These are phyloP conservation scores for Penicillium frequentans DNA, from an alignment of 2,329 filamentous ascomycete genomes.

Conservation along the genomic window DNA sequence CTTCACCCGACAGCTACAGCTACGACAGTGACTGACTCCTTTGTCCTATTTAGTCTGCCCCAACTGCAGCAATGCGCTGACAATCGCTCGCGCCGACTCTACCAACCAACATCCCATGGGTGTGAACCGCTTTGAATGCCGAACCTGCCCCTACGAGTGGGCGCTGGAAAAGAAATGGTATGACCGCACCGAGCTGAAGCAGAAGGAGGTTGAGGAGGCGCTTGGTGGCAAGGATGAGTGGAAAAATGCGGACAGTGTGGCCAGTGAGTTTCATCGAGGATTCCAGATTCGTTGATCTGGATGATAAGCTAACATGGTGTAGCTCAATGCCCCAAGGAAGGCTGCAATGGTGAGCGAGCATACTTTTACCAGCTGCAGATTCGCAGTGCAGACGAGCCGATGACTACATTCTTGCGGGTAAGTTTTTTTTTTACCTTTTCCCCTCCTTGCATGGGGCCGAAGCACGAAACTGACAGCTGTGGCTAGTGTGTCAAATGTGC, in stretches of 20 bases:
- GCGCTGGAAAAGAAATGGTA: slow-evolving; percentile 76
- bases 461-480: slow-evolving; percentile 5
- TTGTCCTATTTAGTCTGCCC: slow-evolving; percentile 43
- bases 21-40: slow-evolving; percentile 19
- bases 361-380: slow-evolving; percentile 98
- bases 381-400: slow-evolving; percentile 95
- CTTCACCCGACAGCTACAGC: neutral
- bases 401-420: slow-evolving; percentile 94
- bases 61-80: slow-evolving; percentile 51
- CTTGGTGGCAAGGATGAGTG: slow-evolving; percentile 85
- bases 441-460: neutral
- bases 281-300: neutral
- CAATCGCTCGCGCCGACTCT: slow-evolving; percentile 43
- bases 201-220: slow-evolving; percentile 85
- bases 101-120: slow-evolving; percentile 39
- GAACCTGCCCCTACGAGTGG: slow-evolving; percentile 91
- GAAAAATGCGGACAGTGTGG: slow-evolving; percentile 85
- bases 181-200: slow-evolving; percentile 76
- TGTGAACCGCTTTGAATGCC: slow-evolving; percentile 86
- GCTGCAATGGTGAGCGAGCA: slow-evolving; percentile 79
- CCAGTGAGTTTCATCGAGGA: slow-evolving; percentile 46
- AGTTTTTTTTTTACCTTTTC: slow-evolving; percentile 15
- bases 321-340: slow-evolving; percentile 79
- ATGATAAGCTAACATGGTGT: neutral
- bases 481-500: slow-evolving; percentile 46